These are phyloP conservation scores for Pseudocercospora crystallina DNA, from an alignment of 2,329 filamentous ascomycete species.

Conservation along the genomic window DNA sequence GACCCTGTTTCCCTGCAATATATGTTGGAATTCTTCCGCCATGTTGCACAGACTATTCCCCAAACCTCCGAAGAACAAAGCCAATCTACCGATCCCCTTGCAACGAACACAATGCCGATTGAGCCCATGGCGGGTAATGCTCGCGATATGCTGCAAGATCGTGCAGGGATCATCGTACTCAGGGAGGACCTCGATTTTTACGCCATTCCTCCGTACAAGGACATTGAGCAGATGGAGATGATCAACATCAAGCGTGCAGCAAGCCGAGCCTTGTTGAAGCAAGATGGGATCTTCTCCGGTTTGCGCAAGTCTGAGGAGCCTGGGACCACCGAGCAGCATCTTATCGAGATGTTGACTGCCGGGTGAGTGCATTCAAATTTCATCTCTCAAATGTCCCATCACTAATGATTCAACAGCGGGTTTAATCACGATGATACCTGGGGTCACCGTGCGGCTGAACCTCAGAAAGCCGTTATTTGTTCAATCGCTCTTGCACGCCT, in stretches of 20 bases:
- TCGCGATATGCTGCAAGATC: constrained; percentile 76
- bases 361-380: constrained; percentile 62
- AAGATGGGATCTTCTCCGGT: constrained; percentile 94
- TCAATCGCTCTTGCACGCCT: constrained; percentile 89
- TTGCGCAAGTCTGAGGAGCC: constrained; percentile 92
- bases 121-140: constrained; percentile 66
- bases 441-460: constrained; percentile 96
- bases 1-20: constrained; percentile 95
- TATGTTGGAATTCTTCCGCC: constrained; percentile 98
- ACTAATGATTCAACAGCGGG: constrained; percentile 58
- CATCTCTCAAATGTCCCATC: too few species aligned
- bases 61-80: constrained; percentile 60
- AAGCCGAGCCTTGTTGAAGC: constrained; percentile 78
- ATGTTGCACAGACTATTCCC: constrained; percentile 93
- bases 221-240: constrained; percentile 88
- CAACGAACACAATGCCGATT: constrained; percentile 63
- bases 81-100: constrained; percentile 47
- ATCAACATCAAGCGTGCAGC: constrained; percentile 93
- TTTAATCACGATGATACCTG: constrained; percentile 95
- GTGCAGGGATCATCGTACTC: constrained; percentile 94
- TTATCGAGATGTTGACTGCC: constrained; percentile 98
- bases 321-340: constrained; percentile 93
- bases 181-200: constrained; percentile 98
- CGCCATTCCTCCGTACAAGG: constrained; percentile 79
- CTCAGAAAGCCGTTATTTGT: constrained; percentile 97